Evolutionary conservation across 371 early-diverging fungal genomes (phyloP).

Genomic region (Rhizomucor miehei): DNA sequence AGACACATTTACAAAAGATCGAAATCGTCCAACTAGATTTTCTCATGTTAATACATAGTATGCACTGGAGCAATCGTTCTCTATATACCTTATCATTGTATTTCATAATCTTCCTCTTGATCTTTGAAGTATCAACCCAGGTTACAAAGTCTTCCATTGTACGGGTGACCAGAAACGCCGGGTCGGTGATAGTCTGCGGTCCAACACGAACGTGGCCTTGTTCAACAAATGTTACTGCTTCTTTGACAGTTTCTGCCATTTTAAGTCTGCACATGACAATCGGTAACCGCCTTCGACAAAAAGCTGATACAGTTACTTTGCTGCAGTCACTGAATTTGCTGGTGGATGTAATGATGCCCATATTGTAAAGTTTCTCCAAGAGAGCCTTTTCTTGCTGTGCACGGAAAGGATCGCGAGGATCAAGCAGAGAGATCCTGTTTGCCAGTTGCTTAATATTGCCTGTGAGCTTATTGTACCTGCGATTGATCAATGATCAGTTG

Average conservation of each 20-base stretch:
- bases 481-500: background rate
- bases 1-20: slow-evolving; percentile 54
- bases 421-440: slow-evolving; percentile 85
- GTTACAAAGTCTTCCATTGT: slow-evolving; percentile 98
- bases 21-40: slow-evolving; percentile 61
- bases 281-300: slow-evolving; percentile 94
- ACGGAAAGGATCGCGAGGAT: slow-evolving; percentile 89
- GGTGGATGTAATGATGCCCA: slow-evolving; percentile 88
- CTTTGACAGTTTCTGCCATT: slow-evolving; percentile 96
- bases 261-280: slow-evolving; percentile 93
- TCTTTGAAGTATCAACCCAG: slow-evolving; percentile 98
- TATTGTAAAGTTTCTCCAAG: slow-evolving; percentile 86
- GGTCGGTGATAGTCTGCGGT: slow-evolving; percentile 87
- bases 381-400: slow-evolving; percentile 76
- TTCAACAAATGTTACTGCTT: slow-evolving; percentile 94
- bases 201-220: slow-evolving; percentile 99
- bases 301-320: slow-evolving; percentile 88
- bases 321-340: slow-evolving; percentile 87
- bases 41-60: background rate
- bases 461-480: slow-evolving; percentile 88
- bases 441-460: slow-evolving; percentile 89
- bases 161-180: slow-evolving; percentile 85
- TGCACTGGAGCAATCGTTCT: too few relatives aligned
- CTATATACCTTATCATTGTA: slow-evolving; percentile 97
- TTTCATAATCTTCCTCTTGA: slow-evolving; percentile 97